Evolutionary conservation across 1,284 basidiomycete species (phyloP).

Genomic region (Cryptococcus sp.): DNA sequence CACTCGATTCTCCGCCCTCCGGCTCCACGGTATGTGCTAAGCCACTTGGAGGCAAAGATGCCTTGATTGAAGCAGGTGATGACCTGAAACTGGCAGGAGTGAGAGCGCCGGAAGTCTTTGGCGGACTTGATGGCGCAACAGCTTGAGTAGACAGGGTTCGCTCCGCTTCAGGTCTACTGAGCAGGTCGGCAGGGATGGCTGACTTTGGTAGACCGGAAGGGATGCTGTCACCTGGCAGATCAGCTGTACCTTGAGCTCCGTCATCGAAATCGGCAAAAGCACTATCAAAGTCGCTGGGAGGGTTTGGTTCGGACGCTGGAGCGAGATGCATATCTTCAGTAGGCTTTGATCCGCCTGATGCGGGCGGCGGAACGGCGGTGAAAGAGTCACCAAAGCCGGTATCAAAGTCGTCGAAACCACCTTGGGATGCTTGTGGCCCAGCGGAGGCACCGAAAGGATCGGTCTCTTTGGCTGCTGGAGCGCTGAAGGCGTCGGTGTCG

Average conservation of each 20-base stretch:
- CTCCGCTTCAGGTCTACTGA: constrained; percentile 30
- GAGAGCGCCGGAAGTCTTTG: constrained; percentile 24
- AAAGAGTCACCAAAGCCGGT: constrained; percentile 47
- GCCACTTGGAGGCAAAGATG: constrained; percentile 9
- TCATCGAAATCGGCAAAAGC: neutral
- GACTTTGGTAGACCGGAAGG: constrained; percentile 51
- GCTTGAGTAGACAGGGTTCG: constrained; percentile 44
- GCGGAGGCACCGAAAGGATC: constrained; percentile 8
- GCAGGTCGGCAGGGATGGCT: constrained; percentile 24
- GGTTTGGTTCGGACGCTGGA: neutral
- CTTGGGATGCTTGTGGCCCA: neutral
- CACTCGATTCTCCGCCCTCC: constrained; percentile 32
- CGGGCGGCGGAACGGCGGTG: constrained; percentile 10
- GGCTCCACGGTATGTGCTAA: constrained; percentile 12
- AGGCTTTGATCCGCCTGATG: constrained; percentile 37
- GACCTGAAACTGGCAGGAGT: constrained; percentile 7
- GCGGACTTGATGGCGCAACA: constrained; percentile 32
- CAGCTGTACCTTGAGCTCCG: constrained; percentile 4
- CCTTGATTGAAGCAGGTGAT: constrained; percentile 12
- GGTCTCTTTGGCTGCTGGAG: neutral
- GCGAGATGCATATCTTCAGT: constrained; percentile 53
- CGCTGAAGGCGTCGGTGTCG: neutral
- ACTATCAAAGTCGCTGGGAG: neutral
- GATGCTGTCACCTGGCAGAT: constrained; percentile 28
- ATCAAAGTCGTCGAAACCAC: constrained; percentile 29